A percentile compares a stretch with the other conserved stretches of the same genome.
These are phyloP conservation scores for Plantago elongata DNA, from an alignment of 257 asterid species.

Conservation along the genomic window DNA sequence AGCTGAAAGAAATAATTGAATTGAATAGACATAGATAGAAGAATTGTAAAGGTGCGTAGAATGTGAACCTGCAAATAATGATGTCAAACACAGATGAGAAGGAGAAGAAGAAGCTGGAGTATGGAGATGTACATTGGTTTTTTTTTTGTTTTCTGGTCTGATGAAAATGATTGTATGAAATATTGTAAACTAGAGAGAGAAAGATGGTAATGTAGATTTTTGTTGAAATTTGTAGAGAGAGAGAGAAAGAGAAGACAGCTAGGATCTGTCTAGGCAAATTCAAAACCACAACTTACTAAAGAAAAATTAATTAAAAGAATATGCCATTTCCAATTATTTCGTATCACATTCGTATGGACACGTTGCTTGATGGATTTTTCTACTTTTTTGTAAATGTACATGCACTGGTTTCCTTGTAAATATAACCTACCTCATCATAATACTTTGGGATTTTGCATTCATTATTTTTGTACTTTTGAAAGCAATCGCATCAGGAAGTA, in stretches of 20 bases:
- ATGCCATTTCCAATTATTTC: constrained; percentile 26
- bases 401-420: too few relatives aligned
- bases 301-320: constrained; percentile 28
- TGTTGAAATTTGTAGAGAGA: constrained; percentile 15
- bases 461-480: too few relatives aligned
- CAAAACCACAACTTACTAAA: constrained; percentile 37
- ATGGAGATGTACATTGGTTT: not conserved
- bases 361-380: too few relatives aligned
- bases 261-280: constrained; percentile 36
- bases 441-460: too few relatives aligned
- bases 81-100: not conserved
- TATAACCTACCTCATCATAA: too few relatives aligned
- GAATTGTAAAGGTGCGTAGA: too few relatives aligned
- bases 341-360: not conserved
- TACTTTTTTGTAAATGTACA: too few relatives aligned
- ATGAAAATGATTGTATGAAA: not conserved
- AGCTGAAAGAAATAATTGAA: not conserved
- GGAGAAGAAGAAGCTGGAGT: not conserved
- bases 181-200: not conserved
- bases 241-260: constrained; percentile 24
- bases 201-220: constrained; percentile 7
- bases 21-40: not conserved
- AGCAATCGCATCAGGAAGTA: too few relatives aligned
- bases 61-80: too few relatives aligned
- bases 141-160: not conserved